Conservation (phyloP, 2,329 filamentous ascomycete species). For the Fusarium euwallaceae region DNA sequence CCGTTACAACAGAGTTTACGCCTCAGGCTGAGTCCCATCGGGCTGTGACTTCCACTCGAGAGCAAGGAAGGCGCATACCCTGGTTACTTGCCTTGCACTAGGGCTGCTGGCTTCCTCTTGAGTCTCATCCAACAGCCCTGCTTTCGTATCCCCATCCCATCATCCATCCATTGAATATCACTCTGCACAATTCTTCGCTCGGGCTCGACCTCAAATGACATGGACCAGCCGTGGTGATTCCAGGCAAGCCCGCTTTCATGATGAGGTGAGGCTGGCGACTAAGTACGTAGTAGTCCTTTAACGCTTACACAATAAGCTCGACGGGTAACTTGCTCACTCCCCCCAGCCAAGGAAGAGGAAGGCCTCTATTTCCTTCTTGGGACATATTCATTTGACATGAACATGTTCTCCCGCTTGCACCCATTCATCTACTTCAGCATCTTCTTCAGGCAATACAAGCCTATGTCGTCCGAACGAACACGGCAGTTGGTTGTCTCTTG, state of each 20-base stretch:
- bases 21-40: slow-evolving; percentile 3
- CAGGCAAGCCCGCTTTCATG: neutral
- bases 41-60: neutral
- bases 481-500: slow-evolving; percentile 26
- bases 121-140: slow-evolving; percentile 12
- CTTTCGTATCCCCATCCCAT: slow-evolving; percentile 1
- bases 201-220: neutral
- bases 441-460: neutral
- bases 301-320: neutral
- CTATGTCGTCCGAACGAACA: neutral
- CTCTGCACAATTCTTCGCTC: neutral
- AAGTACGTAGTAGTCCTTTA: neutral
- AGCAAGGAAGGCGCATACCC: slow-evolving; percentile 3
- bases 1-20: neutral
- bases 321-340: neutral
- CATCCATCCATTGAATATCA: slow-evolving; percentile 1
- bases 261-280: neutral
- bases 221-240: neutral
- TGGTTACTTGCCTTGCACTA: slow-evolving; percentile 6
- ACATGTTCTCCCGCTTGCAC: neutral
- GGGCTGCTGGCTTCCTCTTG: neutral
- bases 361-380: neutral
- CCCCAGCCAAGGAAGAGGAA: neutral
- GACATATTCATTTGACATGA: neutral
- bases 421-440: neutral